Evolutionary conservation across 208 protist species (phyloP).

Genomic region (Trypanosoma vivax): DNA sequence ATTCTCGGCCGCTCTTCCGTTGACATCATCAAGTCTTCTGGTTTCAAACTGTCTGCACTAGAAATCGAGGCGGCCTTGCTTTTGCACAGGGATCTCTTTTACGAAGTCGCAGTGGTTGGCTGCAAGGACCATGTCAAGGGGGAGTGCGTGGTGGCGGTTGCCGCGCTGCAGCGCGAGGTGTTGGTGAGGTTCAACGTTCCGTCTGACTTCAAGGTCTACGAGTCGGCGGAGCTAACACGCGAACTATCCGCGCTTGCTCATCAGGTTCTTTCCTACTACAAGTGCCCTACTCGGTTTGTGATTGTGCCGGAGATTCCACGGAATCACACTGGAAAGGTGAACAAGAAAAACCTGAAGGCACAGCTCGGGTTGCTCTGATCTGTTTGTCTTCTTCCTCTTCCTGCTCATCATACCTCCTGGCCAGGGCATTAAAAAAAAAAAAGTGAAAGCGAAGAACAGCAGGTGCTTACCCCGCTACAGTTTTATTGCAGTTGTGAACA

Average conservation of each 20-base stretch:
- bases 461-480: too few relatives aligned
- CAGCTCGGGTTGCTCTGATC: constrained; percentile 24
- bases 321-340: constrained; percentile 92
- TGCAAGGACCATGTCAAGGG: constrained; percentile 51
- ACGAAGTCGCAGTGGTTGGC: constrained; percentile 82
- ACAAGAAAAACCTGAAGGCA: constrained; percentile 88
- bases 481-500: too few relatives aligned
- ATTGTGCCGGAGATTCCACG: constrained; percentile 78
- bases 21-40: constrained; percentile 92
- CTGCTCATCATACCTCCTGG: neutral
- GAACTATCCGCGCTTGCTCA: constrained; percentile 43
- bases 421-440: constrained; percentile 1
- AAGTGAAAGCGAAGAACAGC: too few relatives aligned
- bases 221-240: constrained; percentile 35
- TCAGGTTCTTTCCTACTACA: constrained; percentile 74
- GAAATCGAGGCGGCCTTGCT: constrained; percentile 89
- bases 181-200: constrained; percentile 37
- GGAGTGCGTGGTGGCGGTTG: constrained; percentile 74
- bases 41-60: constrained; percentile 92
- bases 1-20: constrained; percentile 88
- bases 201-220: constrained; percentile 15
- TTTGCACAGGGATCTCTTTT: constrained; percentile 56
- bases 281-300: constrained; percentile 67
- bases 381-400: neutral
- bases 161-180: constrained; percentile 44